Conservation (phyloP, 257 asterid species). For the Ilex aquifolium region DNA sequence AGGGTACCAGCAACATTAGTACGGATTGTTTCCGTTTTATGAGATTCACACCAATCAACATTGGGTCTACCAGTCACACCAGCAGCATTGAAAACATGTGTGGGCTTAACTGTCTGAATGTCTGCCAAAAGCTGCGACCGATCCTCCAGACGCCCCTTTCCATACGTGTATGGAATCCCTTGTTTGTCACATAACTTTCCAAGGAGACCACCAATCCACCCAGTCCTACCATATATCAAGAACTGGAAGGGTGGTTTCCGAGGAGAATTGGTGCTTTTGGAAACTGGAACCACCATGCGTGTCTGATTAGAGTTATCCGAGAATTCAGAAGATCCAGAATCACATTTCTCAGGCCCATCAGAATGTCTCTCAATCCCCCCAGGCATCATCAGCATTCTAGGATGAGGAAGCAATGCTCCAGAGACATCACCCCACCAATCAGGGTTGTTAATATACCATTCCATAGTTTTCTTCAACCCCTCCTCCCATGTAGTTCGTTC, state of each 20-base stretch:
- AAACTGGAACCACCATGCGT: slow-evolving; percentile 42
- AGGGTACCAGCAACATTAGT: slow-evolving; percentile 89
- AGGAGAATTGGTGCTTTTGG: slow-evolving; percentile 36
- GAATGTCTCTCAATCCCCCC: slow-evolving; percentile 66
- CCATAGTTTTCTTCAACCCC: slow-evolving; percentile 81
- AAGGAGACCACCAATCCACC: slow-evolving; percentile 95
- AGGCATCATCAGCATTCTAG: slow-evolving; percentile 94
- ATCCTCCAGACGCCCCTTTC: slow-evolving; percentile 83
- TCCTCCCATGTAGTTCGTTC: slow-evolving; percentile 89
- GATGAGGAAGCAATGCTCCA: slow-evolving; percentile 97
- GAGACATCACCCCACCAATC: slow-evolving; percentile 99
- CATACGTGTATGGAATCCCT: slow-evolving; percentile 76
- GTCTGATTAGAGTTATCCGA: slow-evolving; percentile 36
- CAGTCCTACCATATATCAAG: slow-evolving; percentile 88
- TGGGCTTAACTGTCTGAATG: slow-evolving; percentile 62
- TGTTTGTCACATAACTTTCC: slow-evolving; percentile 88
- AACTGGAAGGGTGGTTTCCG: slow-evolving; percentile 59
- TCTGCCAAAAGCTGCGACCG: slow-evolving; percentile 64
- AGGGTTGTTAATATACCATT: slow-evolving; percentile 81
- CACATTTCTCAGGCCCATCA: slow-evolving; percentile 65
- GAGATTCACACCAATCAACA: slow-evolving; percentile 97
- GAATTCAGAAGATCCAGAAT: slow-evolving; percentile 47
- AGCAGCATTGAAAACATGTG: slow-evolving; percentile 92
- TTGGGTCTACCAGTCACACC: slow-evolving; percentile 98
- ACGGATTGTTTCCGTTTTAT: slow-evolving; percentile 78